Percentiles rank a stretch among this genome's conserved stretches.
Conservation (phyloP, 192 early-diverging fungal species). For the Funneliformis geosporum region DNA sequence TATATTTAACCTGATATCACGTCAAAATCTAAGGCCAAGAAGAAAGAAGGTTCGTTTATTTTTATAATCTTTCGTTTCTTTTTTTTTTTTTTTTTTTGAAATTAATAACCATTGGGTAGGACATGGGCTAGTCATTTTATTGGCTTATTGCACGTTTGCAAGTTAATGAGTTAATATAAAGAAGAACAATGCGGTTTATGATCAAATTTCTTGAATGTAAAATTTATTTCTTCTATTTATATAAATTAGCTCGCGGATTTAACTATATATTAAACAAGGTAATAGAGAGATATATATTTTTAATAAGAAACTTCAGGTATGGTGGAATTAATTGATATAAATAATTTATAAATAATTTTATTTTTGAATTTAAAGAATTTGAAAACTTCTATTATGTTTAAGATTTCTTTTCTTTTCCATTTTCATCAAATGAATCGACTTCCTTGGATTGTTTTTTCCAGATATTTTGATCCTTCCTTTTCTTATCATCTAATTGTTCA, state of each 20-base stretch:
- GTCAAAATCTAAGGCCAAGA: constrained; percentile 89
- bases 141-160: no score
- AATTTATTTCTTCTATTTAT: no score
- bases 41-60: constrained; percentile 59
- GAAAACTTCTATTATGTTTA: not conserved
- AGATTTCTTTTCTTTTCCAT: constrained; percentile 37
- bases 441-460: constrained; percentile 66
- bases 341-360: not conserved
- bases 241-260: no score
- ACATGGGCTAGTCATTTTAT: not conserved
- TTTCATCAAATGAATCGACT: constrained; percentile 58
- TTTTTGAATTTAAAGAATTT: not conserved
- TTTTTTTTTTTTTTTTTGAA: not conserved
- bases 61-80: no score
- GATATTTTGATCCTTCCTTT: constrained; percentile 62
- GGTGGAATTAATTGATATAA: no score
- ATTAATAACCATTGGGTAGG: not conserved
- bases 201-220: no score
- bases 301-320: no score
- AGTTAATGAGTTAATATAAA: no score
- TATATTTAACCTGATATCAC: constrained; percentile 96
- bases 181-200: no score
- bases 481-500: constrained; percentile 63
- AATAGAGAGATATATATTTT: no score
- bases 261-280: no score